Evolutionary conservation across 768 basidiomycete species (phyloP).

Genomic region (Boletus fagicola): DNA sequence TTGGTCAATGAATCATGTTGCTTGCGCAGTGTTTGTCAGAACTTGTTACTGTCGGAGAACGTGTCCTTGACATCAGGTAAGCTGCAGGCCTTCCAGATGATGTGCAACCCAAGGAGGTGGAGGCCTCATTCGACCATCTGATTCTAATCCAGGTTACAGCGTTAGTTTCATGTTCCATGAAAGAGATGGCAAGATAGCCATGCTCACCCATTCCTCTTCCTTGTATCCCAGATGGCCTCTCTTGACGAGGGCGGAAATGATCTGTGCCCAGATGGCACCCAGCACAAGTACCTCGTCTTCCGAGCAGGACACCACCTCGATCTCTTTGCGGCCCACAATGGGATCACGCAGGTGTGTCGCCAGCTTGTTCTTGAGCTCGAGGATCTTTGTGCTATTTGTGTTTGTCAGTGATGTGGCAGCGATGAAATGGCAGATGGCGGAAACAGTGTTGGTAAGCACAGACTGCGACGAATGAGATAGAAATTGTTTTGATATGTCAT

Average conservation of each 20-base stretch:
- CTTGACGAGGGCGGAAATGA: conserved; percentile 78
- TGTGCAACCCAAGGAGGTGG: conserved; percentile 71
- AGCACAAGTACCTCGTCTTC: conserved; percentile 83
- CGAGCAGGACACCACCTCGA: conserved; percentile 75
- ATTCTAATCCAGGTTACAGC: not conserved
- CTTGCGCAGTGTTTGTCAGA: conserved; percentile 54
- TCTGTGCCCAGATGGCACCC: conserved; percentile 65
- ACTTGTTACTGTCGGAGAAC: conserved; percentile 54
- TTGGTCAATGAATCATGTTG: conserved; percentile 74
- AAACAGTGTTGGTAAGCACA: conserved; percentile 72
- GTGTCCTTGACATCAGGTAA: conserved; percentile 51
- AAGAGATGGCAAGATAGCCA: not conserved
- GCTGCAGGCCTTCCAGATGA: conserved; percentile 78
- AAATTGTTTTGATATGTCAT: conserved; percentile 91
- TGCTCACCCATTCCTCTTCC: conserved; percentile 80
- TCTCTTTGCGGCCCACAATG: conserved; percentile 78
- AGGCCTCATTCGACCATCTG: conserved; percentile 88
- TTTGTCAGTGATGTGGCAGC: conserved; percentile 74
- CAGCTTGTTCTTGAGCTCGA: conserved; percentile 85
- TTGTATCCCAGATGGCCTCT: conserved; percentile 86
- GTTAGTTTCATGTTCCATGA: not conserved
- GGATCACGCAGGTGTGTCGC: conserved; percentile 75
- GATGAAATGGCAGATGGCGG: conserved; percentile 70
- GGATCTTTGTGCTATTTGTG: conserved; percentile 82
- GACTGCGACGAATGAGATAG: conserved; percentile 77